Evolutionary conservation across 2,329 filamentous ascomycete species (phyloP).

Genomic region (Cladophialophora immunda): DNA sequence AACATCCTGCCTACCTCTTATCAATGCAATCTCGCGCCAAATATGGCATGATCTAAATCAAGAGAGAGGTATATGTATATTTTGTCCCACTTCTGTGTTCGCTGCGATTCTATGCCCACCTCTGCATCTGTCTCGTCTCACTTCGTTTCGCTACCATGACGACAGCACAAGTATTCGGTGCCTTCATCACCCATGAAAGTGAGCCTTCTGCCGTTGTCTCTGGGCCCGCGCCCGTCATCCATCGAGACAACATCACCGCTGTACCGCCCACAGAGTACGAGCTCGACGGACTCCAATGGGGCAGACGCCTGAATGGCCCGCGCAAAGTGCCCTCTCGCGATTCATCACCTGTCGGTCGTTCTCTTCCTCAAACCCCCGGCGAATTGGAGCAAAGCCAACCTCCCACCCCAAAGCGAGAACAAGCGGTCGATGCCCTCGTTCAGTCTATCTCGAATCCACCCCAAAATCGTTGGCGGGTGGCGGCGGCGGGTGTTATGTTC

Average conservation of each 20-base stretch:
- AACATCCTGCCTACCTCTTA: background rate
- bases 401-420: slow-evolving; percentile 35
- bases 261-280: slow-evolving; percentile 37
- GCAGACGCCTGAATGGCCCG: slow-evolving; percentile 34
- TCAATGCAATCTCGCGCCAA: background rate
- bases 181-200: slow-evolving; percentile 55
- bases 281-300: slow-evolving; percentile 38
- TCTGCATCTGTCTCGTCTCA: background rate
- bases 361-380: slow-evolving; percentile 35
- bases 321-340: slow-evolving; percentile 6
- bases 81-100: background rate
- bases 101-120: background rate
- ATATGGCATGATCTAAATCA: background rate
- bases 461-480: slow-evolving; percentile 75
- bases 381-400: slow-evolving; percentile 43
- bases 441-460: slow-evolving; percentile 45
- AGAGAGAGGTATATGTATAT: slow-evolving; percentile 3
- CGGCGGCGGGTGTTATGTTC: slow-evolving; percentile 70
- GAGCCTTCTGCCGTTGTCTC: slow-evolving; percentile 42
- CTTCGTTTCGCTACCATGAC: slow-evolving; percentile 41
- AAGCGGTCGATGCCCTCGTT: slow-evolving; percentile 40
- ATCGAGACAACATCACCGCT: slow-evolving; percentile 41
- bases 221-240: slow-evolving; percentile 50
- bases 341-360: slow-evolving; percentile 16
- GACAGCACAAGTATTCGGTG: slow-evolving; percentile 48